Conservation (phyloP, 179 eudicot genomes). For the Gypsophila paniculata region DNA sequence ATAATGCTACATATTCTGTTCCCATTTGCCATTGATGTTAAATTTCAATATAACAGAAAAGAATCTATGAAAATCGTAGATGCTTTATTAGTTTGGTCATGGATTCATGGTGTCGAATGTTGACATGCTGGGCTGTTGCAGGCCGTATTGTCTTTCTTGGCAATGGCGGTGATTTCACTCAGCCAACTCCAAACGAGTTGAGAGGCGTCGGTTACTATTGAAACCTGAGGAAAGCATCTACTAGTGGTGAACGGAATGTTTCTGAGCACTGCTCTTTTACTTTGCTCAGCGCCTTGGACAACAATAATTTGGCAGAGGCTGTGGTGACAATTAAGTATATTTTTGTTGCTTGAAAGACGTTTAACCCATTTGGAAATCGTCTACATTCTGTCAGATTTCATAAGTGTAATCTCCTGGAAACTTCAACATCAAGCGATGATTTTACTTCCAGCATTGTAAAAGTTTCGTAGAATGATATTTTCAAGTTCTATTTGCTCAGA, state of each 20-base stretch:
- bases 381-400: background rate
- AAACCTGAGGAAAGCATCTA: slow-evolving; percentile 9
- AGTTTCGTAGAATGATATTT: too few species aligned
- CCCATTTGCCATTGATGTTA: background rate
- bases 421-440: background rate
- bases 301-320: slow-evolving; percentile 14
- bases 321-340: background rate
- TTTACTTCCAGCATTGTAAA: too few species aligned
- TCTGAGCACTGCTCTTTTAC: background rate
- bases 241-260: background rate
- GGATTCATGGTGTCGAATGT: background rate
- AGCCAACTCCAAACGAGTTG: slow-evolving; percentile 34
- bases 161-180: slow-evolving; percentile 37
- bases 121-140: slow-evolving; percentile 26
- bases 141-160: slow-evolving; percentile 65
- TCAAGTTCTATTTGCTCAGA: too few species aligned
- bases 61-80: too few species aligned
- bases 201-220: slow-evolving; percentile 61
- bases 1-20: background rate
- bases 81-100: too few species aligned
- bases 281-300: background rate
- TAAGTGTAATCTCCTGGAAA: background rate
- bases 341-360: slow-evolving; percentile 1
- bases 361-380: background rate
- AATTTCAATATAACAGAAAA: background rate